Base-by-base conservation (phyloP, 148 eudicot species). In the Spergularia bocconei region DNA sequence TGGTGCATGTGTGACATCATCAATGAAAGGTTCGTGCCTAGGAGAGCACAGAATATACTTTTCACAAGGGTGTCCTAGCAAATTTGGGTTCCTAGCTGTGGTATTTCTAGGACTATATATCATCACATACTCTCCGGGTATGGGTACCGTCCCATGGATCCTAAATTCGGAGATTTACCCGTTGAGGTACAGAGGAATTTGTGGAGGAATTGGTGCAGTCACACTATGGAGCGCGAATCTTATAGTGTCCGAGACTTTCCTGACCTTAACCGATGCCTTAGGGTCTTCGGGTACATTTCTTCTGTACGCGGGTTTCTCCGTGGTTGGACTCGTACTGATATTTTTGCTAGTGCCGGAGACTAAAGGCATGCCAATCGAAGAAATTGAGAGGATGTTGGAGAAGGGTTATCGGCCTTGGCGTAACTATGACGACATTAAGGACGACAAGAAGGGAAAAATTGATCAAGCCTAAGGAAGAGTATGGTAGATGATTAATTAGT, bases 151-250 rank as follows among this genome's bases (percentile, higher is more conserved):
- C 15, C 92, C 92, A 2, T 91, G 96, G 96, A 85, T 91, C 11
- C 84, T 89, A 4, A 93, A 89, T 85, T 89, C 91, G 0, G 93
- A 90, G 86, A 88, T 92, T 48, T 90, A 92, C 77, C 94, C 92
- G 0, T 59, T 90, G 63, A 82, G 75, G 61, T 89, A 87, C 79
- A 67, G 98, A 72, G 98, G 98, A 39, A 74, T 86, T 12, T 85
- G 95, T 23, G 92, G 97, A 36, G 95, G 97, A 17, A 86, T 87
- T 0, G 97, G 95, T 0, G 97, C 95, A 0, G 91, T 87, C 11
- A 56, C 86, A 6, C 80, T 88, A 64, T 92, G 97, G 97, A 52
- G 65, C 25, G 91, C 97, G 0, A 92, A 90, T 79, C 86, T 92
- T 0, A 59, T 92, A 0, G 92, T 92, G 0, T 87, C 91, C n/a